A percentile compares a stretch with the other conserved stretches of the same genome.
These are phyloP conservation scores for Boletus rubescentipes DNA, from an alignment of 768 basidiomycete genomes.

Conservation along the genomic window DNA sequence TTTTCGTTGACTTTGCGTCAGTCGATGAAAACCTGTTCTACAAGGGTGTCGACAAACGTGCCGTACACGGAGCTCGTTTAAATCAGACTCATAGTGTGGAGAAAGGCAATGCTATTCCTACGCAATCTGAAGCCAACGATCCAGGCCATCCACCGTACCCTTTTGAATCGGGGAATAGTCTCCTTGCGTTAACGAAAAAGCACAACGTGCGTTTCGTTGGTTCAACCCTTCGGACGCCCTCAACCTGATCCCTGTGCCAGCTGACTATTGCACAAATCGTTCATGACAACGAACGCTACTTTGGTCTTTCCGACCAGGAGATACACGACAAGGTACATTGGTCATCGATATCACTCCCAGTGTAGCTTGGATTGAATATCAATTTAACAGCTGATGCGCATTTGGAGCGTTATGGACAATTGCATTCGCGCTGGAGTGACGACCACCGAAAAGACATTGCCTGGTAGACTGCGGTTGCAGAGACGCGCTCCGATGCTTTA, in stretches of 20 bases:
- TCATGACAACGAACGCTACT: slow-evolving; percentile 86
- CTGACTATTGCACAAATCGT: slow-evolving; percentile 94
- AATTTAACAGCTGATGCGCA: slow-evolving; percentile 54
- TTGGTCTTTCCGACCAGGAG: slow-evolving; percentile 72
- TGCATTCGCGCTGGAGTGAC: slow-evolving; percentile 88
- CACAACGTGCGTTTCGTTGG: slow-evolving; percentile 64
- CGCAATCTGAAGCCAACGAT: slow-evolving; percentile 20
- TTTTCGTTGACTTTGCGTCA: slow-evolving; percentile 25
- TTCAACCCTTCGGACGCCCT: not conserved
- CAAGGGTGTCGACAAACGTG: slow-evolving; percentile 82
- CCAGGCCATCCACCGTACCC: slow-evolving; percentile 76
- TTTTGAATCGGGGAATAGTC: slow-evolving; percentile 73
- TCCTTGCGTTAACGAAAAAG: slow-evolving; percentile 72
- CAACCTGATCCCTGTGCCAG: slow-evolving; percentile 39
- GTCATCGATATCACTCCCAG: not conserved
- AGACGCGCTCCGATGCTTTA: slow-evolving; percentile 90
- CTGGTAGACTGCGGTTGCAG: slow-evolving; percentile 78
- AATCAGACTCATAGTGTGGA: slow-evolving; percentile 58
- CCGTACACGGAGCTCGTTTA: slow-evolving; percentile 77
- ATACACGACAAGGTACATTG: slow-evolving; percentile 64
- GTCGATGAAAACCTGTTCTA: slow-evolving; percentile 95
- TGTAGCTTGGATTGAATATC: not conserved
- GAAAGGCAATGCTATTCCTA: slow-evolving; percentile 14
- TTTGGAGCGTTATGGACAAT: slow-evolving; percentile 92
- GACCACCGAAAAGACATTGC: slow-evolving; percentile 73